Evolutionary conservation across 805 yeast genomes (phyloP).

Genomic region (Tetrapisispora arboricola): DNA sequence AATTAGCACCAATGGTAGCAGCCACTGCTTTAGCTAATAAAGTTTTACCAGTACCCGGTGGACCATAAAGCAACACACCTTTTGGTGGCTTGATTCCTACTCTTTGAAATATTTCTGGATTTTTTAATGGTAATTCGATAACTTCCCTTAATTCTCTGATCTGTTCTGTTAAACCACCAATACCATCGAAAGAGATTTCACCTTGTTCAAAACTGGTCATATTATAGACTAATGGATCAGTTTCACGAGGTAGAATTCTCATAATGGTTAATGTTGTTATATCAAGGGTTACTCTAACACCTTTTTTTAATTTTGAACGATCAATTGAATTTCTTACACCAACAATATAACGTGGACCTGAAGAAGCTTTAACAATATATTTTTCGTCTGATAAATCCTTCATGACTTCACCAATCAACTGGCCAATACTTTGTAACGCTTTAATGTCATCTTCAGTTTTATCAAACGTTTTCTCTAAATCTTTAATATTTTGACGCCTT

Average conservation of each 20-base stretch:
- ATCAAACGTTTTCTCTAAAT: slow-evolving; percentile 69
- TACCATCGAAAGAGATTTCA: slow-evolving; percentile 84
- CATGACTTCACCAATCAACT: slow-evolving; percentile 91
- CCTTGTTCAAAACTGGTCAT: slow-evolving; percentile 99
- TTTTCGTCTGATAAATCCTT: slow-evolving; percentile 92
- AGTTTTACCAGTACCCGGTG: slow-evolving; percentile 98
- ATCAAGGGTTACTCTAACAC: slow-evolving; percentile 92
- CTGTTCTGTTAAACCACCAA: slow-evolving; percentile 94
- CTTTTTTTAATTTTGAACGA: slow-evolving; percentile 74
- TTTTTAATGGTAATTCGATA: slow-evolving; percentile 90
- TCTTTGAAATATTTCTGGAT: slow-evolving; percentile 89
- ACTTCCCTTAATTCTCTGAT: slow-evolving; percentile 95
- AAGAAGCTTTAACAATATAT: slow-evolving; percentile 89
- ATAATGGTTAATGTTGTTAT: slow-evolving; percentile 96
- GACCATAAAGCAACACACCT: slow-evolving; percentile 93
- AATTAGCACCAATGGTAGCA: slow-evolving; percentile 96
- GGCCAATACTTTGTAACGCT: slow-evolving; percentile 95
- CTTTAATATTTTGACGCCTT: slow-evolving; percentile 72
- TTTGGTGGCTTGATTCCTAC: slow-evolving; percentile 99
- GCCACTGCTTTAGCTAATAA: slow-evolving; percentile 95
- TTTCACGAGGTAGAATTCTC: slow-evolving; percentile 96
- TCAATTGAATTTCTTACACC: slow-evolving; percentile 93
- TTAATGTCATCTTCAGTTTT: slow-evolving; percentile 96
- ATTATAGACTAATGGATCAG: slow-evolving; percentile 94
- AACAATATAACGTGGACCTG: slow-evolving; percentile 95